Percentiles rank a stretch among this genome's conserved stretches.
Conservation (phyloP, 1,284 basidiomycete genomes). For the Heterobasidion irregulare region DNA sequence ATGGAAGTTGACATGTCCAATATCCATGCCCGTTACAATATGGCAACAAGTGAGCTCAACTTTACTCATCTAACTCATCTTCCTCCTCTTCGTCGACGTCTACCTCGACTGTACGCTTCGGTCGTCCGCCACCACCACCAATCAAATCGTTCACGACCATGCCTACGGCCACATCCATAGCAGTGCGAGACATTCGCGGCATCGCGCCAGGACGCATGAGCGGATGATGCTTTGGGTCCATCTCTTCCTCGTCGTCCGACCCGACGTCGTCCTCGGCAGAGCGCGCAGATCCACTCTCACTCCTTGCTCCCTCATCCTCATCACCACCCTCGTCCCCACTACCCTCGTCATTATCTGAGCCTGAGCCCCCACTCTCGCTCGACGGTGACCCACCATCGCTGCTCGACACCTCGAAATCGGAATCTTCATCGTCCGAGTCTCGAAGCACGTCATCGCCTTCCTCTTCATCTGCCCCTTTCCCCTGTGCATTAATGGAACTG, state of each 20-base stretch:
- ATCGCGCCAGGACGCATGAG: conserved; percentile 58
- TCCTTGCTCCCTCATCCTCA: conserved; percentile 15
- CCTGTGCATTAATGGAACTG: not conserved
- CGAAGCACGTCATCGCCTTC: conserved; percentile 18
- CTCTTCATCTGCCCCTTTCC: not conserved
- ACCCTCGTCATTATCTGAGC: conserved; percentile 11
- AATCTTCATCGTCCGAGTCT: conserved; percentile 43
- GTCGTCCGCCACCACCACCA: conserved; percentile 15
- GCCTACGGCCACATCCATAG: conserved; percentile 53
- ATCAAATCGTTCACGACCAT: conserved; percentile 48
- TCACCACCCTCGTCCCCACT: conserved; percentile 20
- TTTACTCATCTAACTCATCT: not conserved
- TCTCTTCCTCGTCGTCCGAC: conserved; percentile 25
- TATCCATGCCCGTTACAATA: too few species aligned
- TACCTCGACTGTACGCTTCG: not conserved
- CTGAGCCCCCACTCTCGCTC: conserved; percentile 8
- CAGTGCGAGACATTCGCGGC: conserved; percentile 55
- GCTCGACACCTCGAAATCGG: conserved; percentile 31
- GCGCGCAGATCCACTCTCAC: conserved; percentile 12
- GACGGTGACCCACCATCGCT: conserved; percentile 21
- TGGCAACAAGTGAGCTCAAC: too few species aligned
- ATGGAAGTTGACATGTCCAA: too few species aligned
- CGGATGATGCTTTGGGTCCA: conserved; percentile 52
- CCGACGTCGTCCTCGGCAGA: conserved; percentile 17
- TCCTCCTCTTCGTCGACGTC: not conserved